Evolutionary conservation across 495 filamentous ascomycete species (phyloP).

Genomic region (Neurospora sp.): DNA sequence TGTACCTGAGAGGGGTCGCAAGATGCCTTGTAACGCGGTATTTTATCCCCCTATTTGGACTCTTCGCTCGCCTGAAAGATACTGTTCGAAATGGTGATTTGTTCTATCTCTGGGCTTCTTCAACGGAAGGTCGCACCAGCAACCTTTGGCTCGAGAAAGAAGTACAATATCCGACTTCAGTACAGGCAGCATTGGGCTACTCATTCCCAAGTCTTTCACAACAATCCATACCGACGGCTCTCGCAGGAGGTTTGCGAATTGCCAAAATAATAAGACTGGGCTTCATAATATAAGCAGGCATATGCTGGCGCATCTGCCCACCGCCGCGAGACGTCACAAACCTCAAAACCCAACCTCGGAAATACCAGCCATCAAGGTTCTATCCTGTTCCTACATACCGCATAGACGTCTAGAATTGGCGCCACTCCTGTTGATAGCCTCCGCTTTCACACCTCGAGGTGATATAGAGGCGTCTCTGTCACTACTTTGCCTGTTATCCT

Average conservation of each 20-base stretch:
- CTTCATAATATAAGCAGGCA: neutral
- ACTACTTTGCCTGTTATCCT: neutral
- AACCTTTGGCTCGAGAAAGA: neutral
- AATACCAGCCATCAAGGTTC: neutral
- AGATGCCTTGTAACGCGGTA: neutral
- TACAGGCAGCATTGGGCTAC: neutral
- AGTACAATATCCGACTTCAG: neutral
- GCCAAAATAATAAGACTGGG: neutral
- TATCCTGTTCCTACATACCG: neutral
- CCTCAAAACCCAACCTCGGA: neutral
- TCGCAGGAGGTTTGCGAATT: neutral
- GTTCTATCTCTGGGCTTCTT: neutral
- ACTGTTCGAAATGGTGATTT: neutral
- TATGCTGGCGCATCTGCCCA: neutral
- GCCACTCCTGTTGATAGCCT: neutral
- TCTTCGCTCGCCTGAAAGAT: neutral
- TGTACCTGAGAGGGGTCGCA: neutral
- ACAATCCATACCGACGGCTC: neutral
- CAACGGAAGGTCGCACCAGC: neutral
- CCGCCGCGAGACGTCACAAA: neutral
- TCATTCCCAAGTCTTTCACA: neutral
- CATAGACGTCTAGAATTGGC: neutral
- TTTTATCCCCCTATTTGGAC: neutral
- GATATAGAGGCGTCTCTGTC: neutral
- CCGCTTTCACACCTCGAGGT: neutral